Conservation (phyloP, 352 stramenopile genomes). For the Phytophthora pinifolia region DNA sequence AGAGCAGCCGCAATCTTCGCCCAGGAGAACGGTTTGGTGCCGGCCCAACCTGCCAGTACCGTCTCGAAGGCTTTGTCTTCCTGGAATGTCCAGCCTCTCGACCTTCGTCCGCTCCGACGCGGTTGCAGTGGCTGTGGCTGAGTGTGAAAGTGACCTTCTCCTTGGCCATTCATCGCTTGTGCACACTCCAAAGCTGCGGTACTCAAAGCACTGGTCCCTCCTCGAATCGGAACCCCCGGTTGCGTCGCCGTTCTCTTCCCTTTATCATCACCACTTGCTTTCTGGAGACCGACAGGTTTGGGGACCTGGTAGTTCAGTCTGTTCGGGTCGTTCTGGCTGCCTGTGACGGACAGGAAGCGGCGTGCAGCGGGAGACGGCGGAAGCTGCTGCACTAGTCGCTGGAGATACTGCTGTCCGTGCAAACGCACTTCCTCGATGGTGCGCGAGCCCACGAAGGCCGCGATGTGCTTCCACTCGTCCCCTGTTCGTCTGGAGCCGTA, state of each 20-base stretch:
- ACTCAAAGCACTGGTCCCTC: conserved; percentile 19
- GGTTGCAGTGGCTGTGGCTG: conserved; percentile 16
- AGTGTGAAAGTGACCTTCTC: conserved; percentile 14
- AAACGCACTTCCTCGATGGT: conserved; percentile 64
- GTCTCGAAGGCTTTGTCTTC: conserved; percentile 85
- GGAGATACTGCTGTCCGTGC: conserved; percentile 74
- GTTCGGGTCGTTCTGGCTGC: conserved; percentile 34
- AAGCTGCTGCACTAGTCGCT: conserved; percentile 64
- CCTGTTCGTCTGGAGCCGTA: conserved; percentile 52
- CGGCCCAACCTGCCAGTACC: conserved; percentile 59
- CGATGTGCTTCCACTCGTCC: conserved; percentile 74
- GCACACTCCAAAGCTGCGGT: conserved; percentile 31
- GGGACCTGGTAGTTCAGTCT: conserved; percentile 27
- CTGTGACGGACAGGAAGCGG: conserved; percentile 22
- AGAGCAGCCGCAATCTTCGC: conserved; percentile 68
- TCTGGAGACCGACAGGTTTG: conserved; percentile 10
- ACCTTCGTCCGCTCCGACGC: conserved; percentile 26
- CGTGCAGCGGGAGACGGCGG: conserved; percentile 17
- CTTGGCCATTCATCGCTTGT: conserved; percentile 25
- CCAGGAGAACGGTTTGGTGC: conserved; percentile 73
- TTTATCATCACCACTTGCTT: conserved; percentile 9
- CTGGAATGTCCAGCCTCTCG: conserved; percentile 76
- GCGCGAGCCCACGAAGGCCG: conserved; percentile 66
- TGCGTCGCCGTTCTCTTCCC: conserved; percentile 8
- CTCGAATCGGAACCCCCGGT: neutral